A percentile compares a stretch with the other conserved stretches of the same genome.
These are phyloP conservation scores for Corchorus olitorius DNA, from an alignment of 345 rosid species.

Conservation along the genomic window DNA sequence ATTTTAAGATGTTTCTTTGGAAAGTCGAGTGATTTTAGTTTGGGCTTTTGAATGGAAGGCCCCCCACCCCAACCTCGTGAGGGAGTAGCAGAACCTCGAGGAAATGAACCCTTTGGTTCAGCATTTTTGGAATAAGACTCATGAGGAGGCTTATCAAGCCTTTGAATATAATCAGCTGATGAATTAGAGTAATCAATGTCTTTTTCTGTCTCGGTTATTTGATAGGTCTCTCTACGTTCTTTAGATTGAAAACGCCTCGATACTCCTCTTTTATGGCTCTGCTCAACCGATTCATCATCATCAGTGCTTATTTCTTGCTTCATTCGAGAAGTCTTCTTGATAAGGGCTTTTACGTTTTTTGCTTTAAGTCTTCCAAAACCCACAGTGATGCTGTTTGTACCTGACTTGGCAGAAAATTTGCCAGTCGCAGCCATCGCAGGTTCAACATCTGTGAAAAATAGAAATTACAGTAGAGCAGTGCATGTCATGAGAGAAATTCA, in stretches of 20 bases:
- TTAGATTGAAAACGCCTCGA: constrained; percentile 11
- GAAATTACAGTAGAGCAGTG: not conserved
- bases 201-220: constrained; percentile 17
- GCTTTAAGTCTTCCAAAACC: constrained; percentile 65
- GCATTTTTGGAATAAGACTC: constrained; percentile 28
- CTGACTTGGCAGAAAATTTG: constrained; percentile 22
- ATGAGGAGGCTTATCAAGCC: constrained; percentile 20
- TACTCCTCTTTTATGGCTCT: constrained; percentile 18
- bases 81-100: constrained; percentile 41
- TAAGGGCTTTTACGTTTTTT: constrained; percentile 60
- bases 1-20: constrained; percentile 29
- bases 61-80: constrained; percentile 60
- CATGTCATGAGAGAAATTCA: not conserved
- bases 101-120: constrained; percentile 30
- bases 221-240: constrained; percentile 14
- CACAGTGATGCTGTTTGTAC: constrained; percentile 21
- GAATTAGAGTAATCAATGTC: not conserved
- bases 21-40: constrained; percentile 29
- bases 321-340: constrained; percentile 41
- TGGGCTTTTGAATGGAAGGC: constrained; percentile 24
- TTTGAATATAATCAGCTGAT: not conserved
- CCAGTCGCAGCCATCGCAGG: not conserved
- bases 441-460: constrained; percentile 23
- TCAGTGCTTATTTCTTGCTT: constrained; percentile 30
- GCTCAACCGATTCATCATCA: constrained; percentile 24